These are phyloP conservation scores for Chaetoceros tenuissimus DNA, from an alignment of 108 stramenopile species.

Conservation along the genomic window DNA sequence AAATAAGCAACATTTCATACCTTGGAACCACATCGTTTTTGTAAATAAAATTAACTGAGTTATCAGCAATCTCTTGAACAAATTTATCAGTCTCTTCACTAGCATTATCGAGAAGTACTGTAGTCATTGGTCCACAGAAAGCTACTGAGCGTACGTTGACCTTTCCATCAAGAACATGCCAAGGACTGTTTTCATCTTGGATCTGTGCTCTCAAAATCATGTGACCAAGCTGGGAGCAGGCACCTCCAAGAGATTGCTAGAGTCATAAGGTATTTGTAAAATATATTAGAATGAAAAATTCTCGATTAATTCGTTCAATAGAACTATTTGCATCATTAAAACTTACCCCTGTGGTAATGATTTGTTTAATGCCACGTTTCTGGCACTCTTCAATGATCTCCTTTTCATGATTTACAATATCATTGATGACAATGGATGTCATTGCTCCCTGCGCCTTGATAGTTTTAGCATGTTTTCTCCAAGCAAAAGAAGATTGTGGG, in stretches of 20 bases:
- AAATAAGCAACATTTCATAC: too few relatives aligned
- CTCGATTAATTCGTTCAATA: too few relatives aligned
- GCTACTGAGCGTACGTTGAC: neutral
- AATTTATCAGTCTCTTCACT: neutral
- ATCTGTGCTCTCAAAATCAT: neutral
- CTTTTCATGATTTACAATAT: neutral
- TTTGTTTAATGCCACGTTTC: neutral
- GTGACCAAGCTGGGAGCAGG: neutral
- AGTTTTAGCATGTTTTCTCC: neutral
- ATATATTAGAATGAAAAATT: too few relatives aligned
- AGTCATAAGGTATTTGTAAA: too few relatives aligned
- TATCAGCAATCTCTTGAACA: neutral
- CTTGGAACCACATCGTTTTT: neutral
- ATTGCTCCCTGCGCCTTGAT: slow-evolving; percentile 1
- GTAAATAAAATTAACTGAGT: neutral
- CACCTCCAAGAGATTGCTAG: neutral
- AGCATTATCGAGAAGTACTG: neutral
- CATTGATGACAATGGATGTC: neutral
- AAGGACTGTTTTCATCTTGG: neutral
- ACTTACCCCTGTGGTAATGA: slow-evolving; percentile 1
- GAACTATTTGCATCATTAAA: too few relatives aligned
- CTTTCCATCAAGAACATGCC: neutral
- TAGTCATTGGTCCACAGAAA: neutral
- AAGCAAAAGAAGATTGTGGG: neutral
- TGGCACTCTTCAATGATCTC: neutral